Evolutionary conservation across 179 eudicot genomes (phyloP).

Genomic region (Gypsophila paniculata): DNA sequence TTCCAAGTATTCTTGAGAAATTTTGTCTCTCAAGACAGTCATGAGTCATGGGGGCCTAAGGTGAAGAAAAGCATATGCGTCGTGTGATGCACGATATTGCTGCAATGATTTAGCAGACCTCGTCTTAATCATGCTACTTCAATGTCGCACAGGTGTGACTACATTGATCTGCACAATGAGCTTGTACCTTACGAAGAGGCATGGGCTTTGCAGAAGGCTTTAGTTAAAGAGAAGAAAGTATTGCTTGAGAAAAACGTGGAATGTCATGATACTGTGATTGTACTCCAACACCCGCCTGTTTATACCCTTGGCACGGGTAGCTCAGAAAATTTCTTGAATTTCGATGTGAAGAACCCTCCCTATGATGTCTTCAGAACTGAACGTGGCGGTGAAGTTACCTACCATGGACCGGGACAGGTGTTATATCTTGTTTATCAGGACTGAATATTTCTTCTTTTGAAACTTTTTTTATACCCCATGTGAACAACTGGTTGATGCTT

Average conservation of each 20-base stretch:
- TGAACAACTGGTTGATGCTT: not conserved
- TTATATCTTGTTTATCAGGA: not conserved
- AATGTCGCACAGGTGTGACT: constrained; percentile 40
- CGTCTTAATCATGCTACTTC: constrained; percentile 14
- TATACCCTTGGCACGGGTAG: constrained; percentile 91
- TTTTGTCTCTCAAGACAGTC: not conserved
- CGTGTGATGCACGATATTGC: not conserved
- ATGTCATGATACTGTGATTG: constrained; percentile 55
- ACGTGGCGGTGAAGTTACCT: constrained; percentile 96
- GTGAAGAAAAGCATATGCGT: not conserved
- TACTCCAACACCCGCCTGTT: constrained; percentile 81
- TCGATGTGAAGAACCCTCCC: constrained; percentile 56
- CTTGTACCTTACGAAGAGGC: constrained; percentile 69
- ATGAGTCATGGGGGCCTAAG: not conserved
- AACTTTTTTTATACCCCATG: too few species aligned
- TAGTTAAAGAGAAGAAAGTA: constrained; percentile 54
- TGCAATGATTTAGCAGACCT: constrained; percentile 5
- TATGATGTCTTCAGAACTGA: constrained; percentile 70
- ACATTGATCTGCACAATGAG: constrained; percentile 56
- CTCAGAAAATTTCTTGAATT: constrained; percentile 60
- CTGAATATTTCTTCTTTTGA: not conserved
- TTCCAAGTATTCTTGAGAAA: not conserved
- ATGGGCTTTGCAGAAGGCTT: constrained; percentile 80
- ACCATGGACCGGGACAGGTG: constrained; percentile 99
- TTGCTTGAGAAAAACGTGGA: constrained; percentile 50